Percentiles rank a stretch among this genome's conserved stretches.
Evolutionary conservation across 139 green algal species (phyloP).

Genomic region (Chlamydomonas sphaeroides): DNA sequence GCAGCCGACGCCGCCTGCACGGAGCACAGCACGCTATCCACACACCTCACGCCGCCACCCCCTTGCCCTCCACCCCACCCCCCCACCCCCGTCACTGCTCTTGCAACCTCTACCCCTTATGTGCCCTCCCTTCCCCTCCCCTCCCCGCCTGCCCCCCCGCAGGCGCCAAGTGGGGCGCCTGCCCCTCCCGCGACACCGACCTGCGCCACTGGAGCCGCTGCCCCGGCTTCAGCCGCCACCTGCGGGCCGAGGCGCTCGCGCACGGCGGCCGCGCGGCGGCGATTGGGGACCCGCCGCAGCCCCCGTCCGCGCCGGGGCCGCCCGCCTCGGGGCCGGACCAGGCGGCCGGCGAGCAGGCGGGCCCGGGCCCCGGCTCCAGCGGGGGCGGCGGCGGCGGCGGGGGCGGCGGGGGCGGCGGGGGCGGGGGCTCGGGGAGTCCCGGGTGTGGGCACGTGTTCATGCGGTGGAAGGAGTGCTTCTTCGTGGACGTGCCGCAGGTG

Average conservation of each 20-base stretch:
- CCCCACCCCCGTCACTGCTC: too few relatives aligned
- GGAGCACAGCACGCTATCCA: too few relatives aligned
- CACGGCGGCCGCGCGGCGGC: conserved; percentile 1
- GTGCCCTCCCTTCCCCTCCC: too few relatives aligned
- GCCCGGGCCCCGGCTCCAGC: too few relatives aligned
- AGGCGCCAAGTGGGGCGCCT: conserved; percentile 28
- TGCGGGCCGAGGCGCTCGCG: not conserved
- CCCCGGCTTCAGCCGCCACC: conserved; percentile 4
- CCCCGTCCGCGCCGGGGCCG: too few relatives aligned
- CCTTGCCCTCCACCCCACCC: too few relatives aligned
- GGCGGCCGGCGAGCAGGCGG: not conserved
- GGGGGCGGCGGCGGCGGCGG: not conserved
- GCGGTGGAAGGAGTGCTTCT: conserved; percentile 42
- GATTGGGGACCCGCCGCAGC: too few relatives aligned
- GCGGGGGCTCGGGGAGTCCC: not conserved
- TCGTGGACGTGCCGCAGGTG: conserved; percentile 40
- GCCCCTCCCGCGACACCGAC: conserved; percentile 6
- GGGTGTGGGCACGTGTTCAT: conserved; percentile 27
- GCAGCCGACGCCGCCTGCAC: too few relatives aligned
- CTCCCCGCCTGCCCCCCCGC: not conserved
- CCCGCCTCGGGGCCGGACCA: too few relatives aligned
- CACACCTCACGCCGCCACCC: too few relatives aligned
- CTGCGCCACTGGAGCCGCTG: conserved; percentile 34
- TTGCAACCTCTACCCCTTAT: too few relatives aligned
- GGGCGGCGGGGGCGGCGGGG: not conserved